Evolutionary conservation across 169 alveolate genomes (phyloP), one percentile per base, ranked within the genome.

Genomic region (Eimeria acervulina): DNA sequence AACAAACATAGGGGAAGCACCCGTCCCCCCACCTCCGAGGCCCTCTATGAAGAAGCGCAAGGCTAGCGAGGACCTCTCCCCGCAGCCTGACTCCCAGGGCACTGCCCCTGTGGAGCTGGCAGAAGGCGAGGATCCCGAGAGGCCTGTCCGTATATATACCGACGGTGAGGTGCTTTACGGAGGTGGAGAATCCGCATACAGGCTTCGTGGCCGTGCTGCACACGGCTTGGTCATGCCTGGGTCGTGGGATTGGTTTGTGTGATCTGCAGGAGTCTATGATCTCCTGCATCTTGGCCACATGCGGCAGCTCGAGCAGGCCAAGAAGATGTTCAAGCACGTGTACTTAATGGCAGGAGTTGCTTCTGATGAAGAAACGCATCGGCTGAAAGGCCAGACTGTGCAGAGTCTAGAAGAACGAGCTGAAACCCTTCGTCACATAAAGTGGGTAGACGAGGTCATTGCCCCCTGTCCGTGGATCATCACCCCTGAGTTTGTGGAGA

Each of bases 401-500:
- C 99, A 99, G 98, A 98, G 98, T 15, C 98, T 98, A 95, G 97
- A 95, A 23, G 99, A 99, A 95, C 96, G 99, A 84, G 98, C 99
- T 38, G 99, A 99, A 81, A 98, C 99, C 42, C 97, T 99, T 40
- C 96, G 98, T 72, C 99, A 99, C 92, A 97, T 99, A 87, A 98
- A 98, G 80, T 99, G 99, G 99, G 99, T 98, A 17, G 99, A 99
- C 95, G 99, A 99, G 95, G 99, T 99, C 47, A 98, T 99, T 47
- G 98, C 99, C 44, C 99, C 99, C 2, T 99, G 99, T 96, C 99
- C 99, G 51, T 99, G 99, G 99, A 97, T 98, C 63, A 97, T 98
- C 13, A 99, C 99, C 26, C 98, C 98, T 90, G 98, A 98, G 72
- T 98, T 98, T 96, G 94, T 99, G 95, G 99, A 98, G 85, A 97